phyloP scores from a whole-genome alignment of 805 yeast genomes.

The Tetrapisispora fleetii region DNA sequence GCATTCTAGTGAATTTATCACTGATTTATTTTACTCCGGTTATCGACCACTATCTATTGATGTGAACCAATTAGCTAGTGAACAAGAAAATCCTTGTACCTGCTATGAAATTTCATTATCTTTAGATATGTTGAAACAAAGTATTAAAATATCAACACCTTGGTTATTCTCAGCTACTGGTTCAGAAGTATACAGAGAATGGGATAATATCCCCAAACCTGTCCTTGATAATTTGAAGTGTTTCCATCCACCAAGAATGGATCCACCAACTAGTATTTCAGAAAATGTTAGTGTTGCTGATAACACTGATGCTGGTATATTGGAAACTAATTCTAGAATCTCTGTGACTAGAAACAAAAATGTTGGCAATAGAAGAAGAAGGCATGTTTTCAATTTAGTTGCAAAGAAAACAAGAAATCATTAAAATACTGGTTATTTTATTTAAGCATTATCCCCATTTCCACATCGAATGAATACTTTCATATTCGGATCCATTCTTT shows the following conservation, averaged over 20 bases:
- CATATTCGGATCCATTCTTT: neutral
- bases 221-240: slow-evolving; percentile 25
- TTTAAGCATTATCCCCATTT: neutral
- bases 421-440: slow-evolving; percentile 1
- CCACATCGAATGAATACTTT: neutral
- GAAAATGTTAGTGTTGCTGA: neutral
- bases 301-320: no score
- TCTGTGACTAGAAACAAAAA: neutral
- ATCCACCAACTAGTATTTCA: neutral
- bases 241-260: slow-evolving; percentile 28
- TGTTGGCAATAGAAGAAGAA: neutral
- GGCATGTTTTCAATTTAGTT: neutral
- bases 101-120: slow-evolving; percentile 25
- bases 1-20: slow-evolving; percentile 16
- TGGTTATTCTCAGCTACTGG: slow-evolving; percentile 33
- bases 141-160: slow-evolving; percentile 19
- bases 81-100: slow-evolving; percentile 6
- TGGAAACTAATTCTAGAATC: neutral
- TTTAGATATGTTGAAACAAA: slow-evolving; percentile 9
- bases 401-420: neutral
- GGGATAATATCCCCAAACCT: slow-evolving; percentile 28
- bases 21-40: slow-evolving; percentile 22
- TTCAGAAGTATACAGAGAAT: slow-evolving; percentile 25
- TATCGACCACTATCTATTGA: slow-evolving; percentile 24
- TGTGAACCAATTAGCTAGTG: slow-evolving; percentile 2